Evolutionary conservation across 805 yeast genomes (phyloP).

Genomic region (Nakazawaea pomicola): DNA sequence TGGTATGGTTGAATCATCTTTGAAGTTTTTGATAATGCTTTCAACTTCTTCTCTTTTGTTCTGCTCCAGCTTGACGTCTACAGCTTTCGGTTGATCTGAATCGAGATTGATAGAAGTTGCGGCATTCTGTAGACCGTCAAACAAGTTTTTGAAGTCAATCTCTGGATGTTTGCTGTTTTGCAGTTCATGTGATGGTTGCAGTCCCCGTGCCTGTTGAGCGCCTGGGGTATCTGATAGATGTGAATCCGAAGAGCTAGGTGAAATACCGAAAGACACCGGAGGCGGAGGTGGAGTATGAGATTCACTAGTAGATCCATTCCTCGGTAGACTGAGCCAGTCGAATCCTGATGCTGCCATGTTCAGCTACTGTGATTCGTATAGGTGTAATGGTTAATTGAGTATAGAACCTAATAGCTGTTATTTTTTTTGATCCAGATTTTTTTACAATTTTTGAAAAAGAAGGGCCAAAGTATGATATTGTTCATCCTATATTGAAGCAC

Average conservation of each 20-base stretch:
- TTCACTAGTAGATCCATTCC: conserved; percentile 13
- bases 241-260: conserved; percentile 18
- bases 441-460: neutral
- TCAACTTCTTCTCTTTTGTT: neutral
- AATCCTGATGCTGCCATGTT: conserved; percentile 35
- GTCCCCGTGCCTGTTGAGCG: conserved; percentile 6
- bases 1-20: conserved; percentile 44
- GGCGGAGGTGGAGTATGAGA: conserved; percentile 35
- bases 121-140: neutral
- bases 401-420: neutral
- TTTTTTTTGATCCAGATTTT: conserved; percentile 1
- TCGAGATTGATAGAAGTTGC: neutral
- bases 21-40: conserved; percentile 4
- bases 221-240: too few species aligned
- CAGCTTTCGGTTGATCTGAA: neutral
- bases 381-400: neutral
- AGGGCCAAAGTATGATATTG: too few species aligned
- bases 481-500: too few species aligned
- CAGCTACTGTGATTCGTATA: neutral
- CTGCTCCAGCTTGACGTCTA: neutral
- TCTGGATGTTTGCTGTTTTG: conserved; percentile 1
- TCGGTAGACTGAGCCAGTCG: conserved; percentile 49
- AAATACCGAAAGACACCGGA: conserved; percentile 44
- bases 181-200: too few species aligned
- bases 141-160: conserved; percentile 11